phyloP scores from a whole-genome alignment of 495 filamentous ascomycete genomes.

The Hypoxylon perforatum region DNA sequence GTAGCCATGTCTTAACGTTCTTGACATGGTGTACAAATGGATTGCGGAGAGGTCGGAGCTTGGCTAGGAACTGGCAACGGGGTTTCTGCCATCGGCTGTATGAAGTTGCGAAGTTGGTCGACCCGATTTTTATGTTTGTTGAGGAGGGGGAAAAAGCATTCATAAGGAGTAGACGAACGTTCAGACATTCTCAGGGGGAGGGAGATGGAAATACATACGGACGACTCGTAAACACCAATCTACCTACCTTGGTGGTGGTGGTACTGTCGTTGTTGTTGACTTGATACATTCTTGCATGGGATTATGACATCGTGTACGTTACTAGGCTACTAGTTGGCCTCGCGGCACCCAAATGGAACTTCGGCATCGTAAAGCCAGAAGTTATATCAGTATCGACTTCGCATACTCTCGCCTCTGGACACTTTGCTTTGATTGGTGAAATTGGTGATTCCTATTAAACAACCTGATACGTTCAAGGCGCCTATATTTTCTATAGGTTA shows the following conservation, averaged over 20 bases:
- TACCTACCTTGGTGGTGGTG: conserved; percentile 1
- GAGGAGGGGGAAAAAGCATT: conserved; percentile 3
- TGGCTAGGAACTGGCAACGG: not conserved
- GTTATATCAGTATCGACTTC: not conserved
- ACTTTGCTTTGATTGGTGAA: too few relatives aligned
- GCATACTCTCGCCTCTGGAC: too few relatives aligned
- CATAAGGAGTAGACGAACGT: conserved; percentile 20
- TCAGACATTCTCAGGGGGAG: conserved; percentile 1
- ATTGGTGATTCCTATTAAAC: too few relatives aligned
- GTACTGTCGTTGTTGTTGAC: too few relatives aligned
- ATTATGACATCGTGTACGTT: conserved; percentile 30
- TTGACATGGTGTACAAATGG: conserved; percentile 11
- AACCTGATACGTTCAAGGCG: too few relatives aligned
- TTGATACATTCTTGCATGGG: conserved; percentile 12
- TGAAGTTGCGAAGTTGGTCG: conserved; percentile 1
- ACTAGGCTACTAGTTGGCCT: conserved; percentile 9
- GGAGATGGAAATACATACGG: not conserved
- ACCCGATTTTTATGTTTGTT: conserved; percentile 14
- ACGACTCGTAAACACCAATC: conserved; percentile 9
- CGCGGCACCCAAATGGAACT: conserved; percentile 12
- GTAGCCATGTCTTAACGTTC: conserved; percentile 1
- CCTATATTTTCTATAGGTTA: too few relatives aligned
- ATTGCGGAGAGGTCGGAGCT: not conserved
- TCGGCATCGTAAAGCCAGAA: not conserved
- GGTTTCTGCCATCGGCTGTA: not conserved